Base-by-base conservation (phyloP, 805 yeast species). In the Maudiozyma barnettii region DNA sequence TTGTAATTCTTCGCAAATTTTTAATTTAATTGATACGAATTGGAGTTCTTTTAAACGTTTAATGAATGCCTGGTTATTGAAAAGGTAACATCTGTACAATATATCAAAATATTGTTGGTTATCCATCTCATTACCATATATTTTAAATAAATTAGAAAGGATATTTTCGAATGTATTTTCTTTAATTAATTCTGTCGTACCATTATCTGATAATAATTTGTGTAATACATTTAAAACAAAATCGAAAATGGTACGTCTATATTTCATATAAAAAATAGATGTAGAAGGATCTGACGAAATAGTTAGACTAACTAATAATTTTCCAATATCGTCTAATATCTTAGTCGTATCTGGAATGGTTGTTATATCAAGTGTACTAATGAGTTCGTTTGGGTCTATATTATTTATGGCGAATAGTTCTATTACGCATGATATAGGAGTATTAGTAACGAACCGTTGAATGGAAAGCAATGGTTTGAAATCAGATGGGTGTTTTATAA, bases 351-450 rank as follows among this genome's bases (percentile, higher is more conserved):
- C 16, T 4, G 13, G 8, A 7, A 18, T 16, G 19, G 9, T 16
- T n/a, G 18, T 14, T 14, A n/a, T 33, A 14, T 52, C 50, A 31
- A 54, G 52, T 20, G 49, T 54, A 1, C 45, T 33, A 1, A 54
- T 19, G 4, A 67, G 29, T 9, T 54, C 48, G 2, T 45, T 50
- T 4, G 56, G 19, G 12, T 54, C 58, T 6, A 58, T 35, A 22
- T 49, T 48, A 45, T 63, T 65, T 1, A 68, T 58, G 0, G 72
- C 63, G 23, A 60, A 58, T 7, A 63, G 50, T 48, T 68, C 68
- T 33, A 70, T 47, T 1, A 61, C 46, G 21, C 58, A 49, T 2
- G 49, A 46, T 4, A 61, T 33, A 2, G 68, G 67, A 10, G 67
- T 35, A 8, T 59, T 43, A 12, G 53, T 55, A 39, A 56, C 60